These are phyloP conservation scores for Westerdykella ornata DNA, from an alignment of 2,329 filamentous ascomycete species.

Conservation along the genomic window DNA sequence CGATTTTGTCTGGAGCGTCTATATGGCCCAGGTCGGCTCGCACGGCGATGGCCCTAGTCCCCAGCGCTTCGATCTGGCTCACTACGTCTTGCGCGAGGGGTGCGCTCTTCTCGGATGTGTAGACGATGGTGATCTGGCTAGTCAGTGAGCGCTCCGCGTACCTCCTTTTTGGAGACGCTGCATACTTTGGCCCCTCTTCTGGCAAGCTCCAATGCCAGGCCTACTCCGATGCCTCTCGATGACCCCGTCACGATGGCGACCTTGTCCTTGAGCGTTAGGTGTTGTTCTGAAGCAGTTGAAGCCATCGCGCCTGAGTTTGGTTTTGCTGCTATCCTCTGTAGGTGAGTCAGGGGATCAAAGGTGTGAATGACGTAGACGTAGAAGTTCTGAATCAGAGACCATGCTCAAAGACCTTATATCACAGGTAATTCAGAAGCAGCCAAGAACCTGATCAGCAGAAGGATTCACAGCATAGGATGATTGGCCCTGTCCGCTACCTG, in stretches of 20 bases:
- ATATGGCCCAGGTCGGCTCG: conserved; percentile 37
- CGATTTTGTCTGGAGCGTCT: conserved; percentile 33
- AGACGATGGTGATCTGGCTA: conserved; percentile 39
- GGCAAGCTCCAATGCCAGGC: conserved; percentile 45
- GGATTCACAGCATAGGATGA: too few relatives aligned
- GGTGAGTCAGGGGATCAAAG: too few relatives aligned
- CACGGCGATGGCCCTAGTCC: conserved; percentile 33
- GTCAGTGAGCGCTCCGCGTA: conserved; percentile 4
- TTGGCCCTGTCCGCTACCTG: too few relatives aligned
- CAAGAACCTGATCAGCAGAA: too few relatives aligned
- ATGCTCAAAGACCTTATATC: too few relatives aligned
- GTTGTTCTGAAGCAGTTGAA: too few relatives aligned
- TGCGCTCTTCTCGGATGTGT: conserved; percentile 38
- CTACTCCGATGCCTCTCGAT: conserved; percentile 46
- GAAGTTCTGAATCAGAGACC: too few relatives aligned
- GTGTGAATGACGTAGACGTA: too few relatives aligned
- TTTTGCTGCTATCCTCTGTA: too few relatives aligned
- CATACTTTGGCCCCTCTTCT: conserved; percentile 41
- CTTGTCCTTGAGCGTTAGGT: conserved; percentile 11
- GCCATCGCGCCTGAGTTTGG: too few relatives aligned
- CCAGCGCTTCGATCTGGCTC: conserved; percentile 29
- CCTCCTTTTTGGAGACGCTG: background rate
- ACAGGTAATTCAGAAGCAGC: too few relatives aligned
- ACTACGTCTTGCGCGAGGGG: conserved; percentile 30
- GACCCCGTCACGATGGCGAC: conserved; percentile 47